Conservation (phyloP, 495 filamentous ascomycete genomes). For the Neurospora sp. region DNA sequence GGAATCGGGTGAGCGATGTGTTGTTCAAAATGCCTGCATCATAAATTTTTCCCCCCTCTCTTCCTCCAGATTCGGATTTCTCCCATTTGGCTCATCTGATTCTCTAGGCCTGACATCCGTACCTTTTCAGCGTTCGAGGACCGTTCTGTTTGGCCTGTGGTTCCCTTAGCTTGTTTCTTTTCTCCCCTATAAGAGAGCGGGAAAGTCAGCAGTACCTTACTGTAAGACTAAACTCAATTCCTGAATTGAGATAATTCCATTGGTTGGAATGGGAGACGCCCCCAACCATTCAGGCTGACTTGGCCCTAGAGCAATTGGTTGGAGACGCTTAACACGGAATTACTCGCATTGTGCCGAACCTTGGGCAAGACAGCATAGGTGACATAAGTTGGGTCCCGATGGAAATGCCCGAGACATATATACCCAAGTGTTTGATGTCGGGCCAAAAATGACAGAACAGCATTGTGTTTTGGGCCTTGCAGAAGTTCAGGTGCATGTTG, state of each 20-base stretch:
- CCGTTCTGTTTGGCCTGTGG: background rate
- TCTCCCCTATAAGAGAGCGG: background rate
- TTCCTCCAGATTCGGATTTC: background rate
- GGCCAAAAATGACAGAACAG: background rate
- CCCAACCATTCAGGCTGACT: background rate
- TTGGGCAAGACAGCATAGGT: background rate
- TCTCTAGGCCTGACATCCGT: background rate
- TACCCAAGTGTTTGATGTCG: background rate
- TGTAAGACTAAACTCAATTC: background rate
- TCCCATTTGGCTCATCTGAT: background rate
- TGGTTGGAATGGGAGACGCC: background rate
- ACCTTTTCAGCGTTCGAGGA: background rate
- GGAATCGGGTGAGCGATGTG: slow-evolving; percentile 32
- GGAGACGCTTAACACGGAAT: background rate
- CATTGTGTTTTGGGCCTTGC: background rate
- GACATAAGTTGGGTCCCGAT: background rate
- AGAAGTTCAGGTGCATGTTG: background rate
- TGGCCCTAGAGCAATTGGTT: background rate
- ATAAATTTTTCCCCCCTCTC: slow-evolving; percentile 9
- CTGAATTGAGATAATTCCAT: background rate
- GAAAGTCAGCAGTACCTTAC: background rate
- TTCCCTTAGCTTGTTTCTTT: background rate
- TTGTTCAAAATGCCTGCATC: slow-evolving; percentile 27
- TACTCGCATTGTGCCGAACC: background rate
- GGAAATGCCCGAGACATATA: background rate